Percentiles rank a stretch among this genome's conserved stretches.
Conservation (phyloP, 2,329 filamentous ascomycete species). For the Stemphylium beticola region DNA sequence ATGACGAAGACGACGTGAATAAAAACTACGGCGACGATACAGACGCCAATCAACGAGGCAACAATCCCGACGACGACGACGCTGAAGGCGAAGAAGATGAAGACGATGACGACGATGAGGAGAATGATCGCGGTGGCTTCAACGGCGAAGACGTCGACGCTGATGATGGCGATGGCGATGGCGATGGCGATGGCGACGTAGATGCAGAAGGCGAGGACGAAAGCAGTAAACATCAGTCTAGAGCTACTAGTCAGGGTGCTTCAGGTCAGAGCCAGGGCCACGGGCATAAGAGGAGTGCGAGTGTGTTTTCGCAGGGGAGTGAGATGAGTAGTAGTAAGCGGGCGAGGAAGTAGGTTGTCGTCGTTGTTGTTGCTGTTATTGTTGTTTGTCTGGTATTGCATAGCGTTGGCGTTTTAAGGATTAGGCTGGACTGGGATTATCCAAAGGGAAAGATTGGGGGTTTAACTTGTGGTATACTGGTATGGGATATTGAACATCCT, state of each 20-base stretch:
- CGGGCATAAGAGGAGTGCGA: slow-evolving; percentile 86
- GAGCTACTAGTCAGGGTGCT: slow-evolving; percentile 33
- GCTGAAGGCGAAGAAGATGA: slow-evolving; percentile 32
- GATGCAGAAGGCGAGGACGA: slow-evolving; percentile 46
- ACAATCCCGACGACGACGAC: slow-evolving; percentile 18
- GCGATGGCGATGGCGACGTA: slow-evolving; percentile 22
- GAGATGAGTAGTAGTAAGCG: slow-evolving; percentile 40
- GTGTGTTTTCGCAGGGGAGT: slow-evolving; percentile 69
- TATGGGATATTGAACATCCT: too few species aligned
- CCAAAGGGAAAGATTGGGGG: neutral
- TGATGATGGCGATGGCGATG: slow-evolving; percentile 23
- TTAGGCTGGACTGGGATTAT: neutral
- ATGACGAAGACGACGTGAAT: slow-evolving; percentile 25
- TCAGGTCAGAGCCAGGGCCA: slow-evolving; percentile 42
- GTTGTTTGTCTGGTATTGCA: slow-evolving; percentile 8
- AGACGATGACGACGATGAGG: slow-evolving; percentile 24
- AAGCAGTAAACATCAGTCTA: slow-evolving; percentile 35
- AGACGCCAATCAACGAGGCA: slow-evolving; percentile 23
- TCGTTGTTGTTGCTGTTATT: neutral
- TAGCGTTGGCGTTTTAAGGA: slow-evolving; percentile 29
- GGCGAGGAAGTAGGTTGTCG: slow-evolving; percentile 32
- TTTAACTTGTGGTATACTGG: too few species aligned
- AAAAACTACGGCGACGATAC: slow-evolving; percentile 18
- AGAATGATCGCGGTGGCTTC: slow-evolving; percentile 18
- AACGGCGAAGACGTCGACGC: slow-evolving; percentile 44